These are phyloP conservation scores for Aspergillus conjunctus DNA, from an alignment of 495 filamentous ascomycete genomes.

Conservation along the genomic window DNA sequence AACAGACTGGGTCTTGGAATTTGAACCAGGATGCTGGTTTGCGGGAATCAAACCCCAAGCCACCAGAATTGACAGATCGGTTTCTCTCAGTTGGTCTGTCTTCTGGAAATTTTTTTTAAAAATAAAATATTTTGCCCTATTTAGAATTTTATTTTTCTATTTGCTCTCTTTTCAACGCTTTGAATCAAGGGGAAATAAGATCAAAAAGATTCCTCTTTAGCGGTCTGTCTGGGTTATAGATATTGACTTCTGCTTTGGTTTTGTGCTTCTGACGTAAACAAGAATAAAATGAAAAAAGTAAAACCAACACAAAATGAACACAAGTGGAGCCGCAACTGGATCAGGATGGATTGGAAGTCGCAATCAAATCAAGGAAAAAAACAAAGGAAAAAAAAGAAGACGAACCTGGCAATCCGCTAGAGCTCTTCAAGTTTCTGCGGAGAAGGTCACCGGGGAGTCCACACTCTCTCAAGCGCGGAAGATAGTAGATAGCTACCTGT, in stretches of 20 bases:
- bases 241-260: not conserved
- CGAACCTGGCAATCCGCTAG: slow-evolving; percentile 1
- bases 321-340: slow-evolving; percentile 24
- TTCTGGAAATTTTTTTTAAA: slow-evolving; percentile 13
- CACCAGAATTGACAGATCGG: slow-evolving; percentile 30
- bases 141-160: slow-evolving; percentile 5
- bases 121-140: not conserved
- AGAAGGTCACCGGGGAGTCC: too few relatives aligned
- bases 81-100: slow-evolving; percentile 13
- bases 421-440: not conserved
- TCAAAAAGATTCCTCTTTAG: not conserved
- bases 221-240: not conserved
- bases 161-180: slow-evolving; percentile 1
- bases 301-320: not conserved
- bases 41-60: slow-evolving; percentile 21
- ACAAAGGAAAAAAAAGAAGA: slow-evolving; percentile 10
- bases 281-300: slow-evolving; percentile 14
- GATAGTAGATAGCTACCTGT: too few relatives aligned
- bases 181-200: not conserved
- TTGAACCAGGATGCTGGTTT: slow-evolving; percentile 21
- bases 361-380: slow-evolving; percentile 7
- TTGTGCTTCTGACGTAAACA: slow-evolving; percentile 5
- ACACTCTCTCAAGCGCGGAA: too few relatives aligned
- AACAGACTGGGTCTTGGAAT: slow-evolving; percentile 16
- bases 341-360: slow-evolving; percentile 10